phyloP scores from a whole-genome alignment of 768 basidiomycete species.

The Boletellus emodensis region DNA sequence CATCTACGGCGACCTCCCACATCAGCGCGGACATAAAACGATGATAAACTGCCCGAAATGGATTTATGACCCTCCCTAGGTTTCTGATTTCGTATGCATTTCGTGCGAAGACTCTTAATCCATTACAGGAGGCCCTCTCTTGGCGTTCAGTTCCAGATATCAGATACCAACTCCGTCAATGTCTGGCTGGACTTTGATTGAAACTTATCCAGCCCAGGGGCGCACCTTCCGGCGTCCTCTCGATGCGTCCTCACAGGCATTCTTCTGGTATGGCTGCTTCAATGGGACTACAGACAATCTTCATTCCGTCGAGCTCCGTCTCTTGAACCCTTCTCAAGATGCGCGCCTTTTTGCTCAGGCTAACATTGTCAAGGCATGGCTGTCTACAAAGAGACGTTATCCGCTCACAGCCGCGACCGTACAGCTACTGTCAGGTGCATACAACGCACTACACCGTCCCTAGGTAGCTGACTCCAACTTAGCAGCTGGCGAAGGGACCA shows the following conservation, averaged over 20 bases:
- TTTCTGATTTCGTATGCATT: too few species aligned
- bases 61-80: too few species aligned
- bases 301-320: not conserved
- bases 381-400: slow-evolving; percentile 1
- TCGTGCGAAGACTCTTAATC: too few species aligned
- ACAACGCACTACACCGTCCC: not conserved
- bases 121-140: too few species aligned
- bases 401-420: not conserved
- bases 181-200: not conserved
- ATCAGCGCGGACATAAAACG: too few species aligned
- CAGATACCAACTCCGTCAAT: not conserved
- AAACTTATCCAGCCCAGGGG: not conserved
- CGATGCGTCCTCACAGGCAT: not conserved
- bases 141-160: too few species aligned
- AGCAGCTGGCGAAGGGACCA: not conserved
- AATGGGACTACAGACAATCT: not conserved
- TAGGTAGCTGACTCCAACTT: not conserved
- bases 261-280: not conserved
- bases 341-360: not conserved
- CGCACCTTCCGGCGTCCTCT: not conserved
- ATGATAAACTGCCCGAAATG: too few species aligned
- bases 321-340: not conserved
- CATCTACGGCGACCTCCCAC: too few species aligned
- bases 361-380: not conserved
- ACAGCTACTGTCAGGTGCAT: not conserved